Evolutionary conservation across 208 protist species (phyloP).

Genomic region (Eutreptiella sp.): DNA sequence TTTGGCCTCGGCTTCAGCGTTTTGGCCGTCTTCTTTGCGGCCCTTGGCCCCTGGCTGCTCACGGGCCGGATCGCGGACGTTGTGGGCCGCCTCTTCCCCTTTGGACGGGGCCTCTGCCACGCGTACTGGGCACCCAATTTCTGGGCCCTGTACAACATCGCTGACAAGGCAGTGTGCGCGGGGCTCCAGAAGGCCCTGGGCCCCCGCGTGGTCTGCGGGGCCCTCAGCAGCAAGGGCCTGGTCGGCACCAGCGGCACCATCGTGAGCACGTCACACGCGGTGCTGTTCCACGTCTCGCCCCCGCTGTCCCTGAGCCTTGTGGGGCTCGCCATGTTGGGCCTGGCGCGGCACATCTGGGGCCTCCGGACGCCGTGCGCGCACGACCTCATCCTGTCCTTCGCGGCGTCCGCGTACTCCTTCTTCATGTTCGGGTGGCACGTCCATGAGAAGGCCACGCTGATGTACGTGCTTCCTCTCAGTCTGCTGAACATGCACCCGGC

Average conservation of each 20-base stretch:
- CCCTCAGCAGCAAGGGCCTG: neutral
- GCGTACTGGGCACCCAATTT: conserved; percentile 81
- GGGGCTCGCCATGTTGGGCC: neutral
- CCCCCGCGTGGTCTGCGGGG: neutral
- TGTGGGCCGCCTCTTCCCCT: conserved; percentile 63
- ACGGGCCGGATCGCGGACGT: conserved; percentile 27
- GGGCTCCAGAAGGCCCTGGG: conserved; percentile 25
- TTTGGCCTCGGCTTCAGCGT: neutral
- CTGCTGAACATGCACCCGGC: too few relatives aligned
- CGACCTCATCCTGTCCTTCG: neutral
- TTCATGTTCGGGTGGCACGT: conserved; percentile 74
- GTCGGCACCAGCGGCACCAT: neutral
- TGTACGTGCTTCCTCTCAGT: conserved; percentile 43
- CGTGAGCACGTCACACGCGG: conserved; percentile 8
- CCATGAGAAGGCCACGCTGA: conserved; percentile 70
- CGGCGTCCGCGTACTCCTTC: neutral
- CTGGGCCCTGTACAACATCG: conserved; percentile 60
- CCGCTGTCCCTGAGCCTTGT: neutral
- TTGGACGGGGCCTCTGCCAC: conserved; percentile 63
- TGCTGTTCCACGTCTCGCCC: neutral
- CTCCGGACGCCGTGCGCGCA: neutral
- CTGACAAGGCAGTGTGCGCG: too few relatives aligned
- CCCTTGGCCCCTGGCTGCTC: neutral
- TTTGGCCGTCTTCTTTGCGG: neutral
- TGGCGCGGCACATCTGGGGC: too few relatives aligned